Conservation (phyloP, 139 green algal species). For the Chlorella sp. region DNA sequence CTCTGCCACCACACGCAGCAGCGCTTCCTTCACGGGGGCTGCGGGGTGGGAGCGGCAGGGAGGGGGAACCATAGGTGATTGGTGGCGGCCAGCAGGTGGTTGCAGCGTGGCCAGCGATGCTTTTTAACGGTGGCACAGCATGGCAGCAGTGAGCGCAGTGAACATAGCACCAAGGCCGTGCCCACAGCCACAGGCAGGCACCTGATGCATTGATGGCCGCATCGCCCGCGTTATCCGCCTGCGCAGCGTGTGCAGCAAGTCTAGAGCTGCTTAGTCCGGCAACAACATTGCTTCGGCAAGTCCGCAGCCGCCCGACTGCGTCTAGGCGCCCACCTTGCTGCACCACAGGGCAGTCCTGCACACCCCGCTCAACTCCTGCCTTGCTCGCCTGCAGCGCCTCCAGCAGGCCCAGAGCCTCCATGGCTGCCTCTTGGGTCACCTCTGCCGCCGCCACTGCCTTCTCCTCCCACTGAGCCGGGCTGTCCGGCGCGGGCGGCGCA, state of each 20-base stretch:
- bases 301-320: too few species aligned
- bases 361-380: too few species aligned
- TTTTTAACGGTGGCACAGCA: too few species aligned
- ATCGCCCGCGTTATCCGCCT: neutral
- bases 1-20: constrained; percentile 2
- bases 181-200: neutral
- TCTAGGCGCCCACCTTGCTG: too few species aligned
- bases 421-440: neutral
- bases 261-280: too few species aligned
- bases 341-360: too few species aligned
- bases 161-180: too few species aligned
- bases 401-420: constrained; percentile 10
- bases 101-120: neutral
- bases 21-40: neutral
- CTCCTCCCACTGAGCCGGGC: neutral
- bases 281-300: too few species aligned
- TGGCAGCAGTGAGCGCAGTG: too few species aligned
- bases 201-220: neutral
- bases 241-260: too few species aligned
- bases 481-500: neutral
- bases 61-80: neutral
- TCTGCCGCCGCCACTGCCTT: constrained; percentile 5
- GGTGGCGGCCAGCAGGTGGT: neutral
- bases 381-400: neutral
- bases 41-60: neutral